phyloP scores from a whole-genome alignment of 345 rosid genomes.

The Luvunga scandens region DNA sequence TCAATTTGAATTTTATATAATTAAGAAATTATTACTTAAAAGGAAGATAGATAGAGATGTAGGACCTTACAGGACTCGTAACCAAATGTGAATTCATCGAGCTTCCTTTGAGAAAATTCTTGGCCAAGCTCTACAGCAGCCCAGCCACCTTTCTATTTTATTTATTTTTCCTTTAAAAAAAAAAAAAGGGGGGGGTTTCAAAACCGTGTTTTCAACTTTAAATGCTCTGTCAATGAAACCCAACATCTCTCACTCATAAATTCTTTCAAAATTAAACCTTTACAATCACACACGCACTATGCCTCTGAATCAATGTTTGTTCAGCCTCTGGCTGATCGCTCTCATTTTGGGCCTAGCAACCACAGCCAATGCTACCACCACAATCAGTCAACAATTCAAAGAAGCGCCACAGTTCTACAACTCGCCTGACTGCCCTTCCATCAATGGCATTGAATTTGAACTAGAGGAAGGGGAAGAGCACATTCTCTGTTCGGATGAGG shows the following conservation, averaged over 20 bases:
- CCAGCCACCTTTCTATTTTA: conserved; percentile 1
- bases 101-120: conserved; percentile 4
- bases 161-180: not conserved
- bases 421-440: conserved; percentile 64
- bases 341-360: not conserved
- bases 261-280: conserved; percentile 14
- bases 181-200: not conserved
- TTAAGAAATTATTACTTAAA: not conserved
- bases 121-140: conserved; percentile 12
- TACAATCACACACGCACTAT: not conserved
- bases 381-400: conserved; percentile 51
- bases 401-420: conserved; percentile 95
- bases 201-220: conserved; percentile 13
- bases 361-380: conserved; percentile 16
- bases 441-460: conserved; percentile 10
- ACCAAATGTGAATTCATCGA: conserved; percentile 20
- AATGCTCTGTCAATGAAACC: not conserved
- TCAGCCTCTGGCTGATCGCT: not conserved
- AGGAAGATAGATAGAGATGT: conserved; percentile 21
- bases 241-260: not conserved
- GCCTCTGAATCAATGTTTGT: conserved; percentile 11
- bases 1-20: no score
- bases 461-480: conserved; percentile 15
- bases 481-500: conserved; percentile 61
- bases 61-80: conserved; percentile 26